These are phyloP conservation scores for Picea sitchensis DNA, from an alignment of 75 land plant genomes.

Conservation along the genomic window DNA sequence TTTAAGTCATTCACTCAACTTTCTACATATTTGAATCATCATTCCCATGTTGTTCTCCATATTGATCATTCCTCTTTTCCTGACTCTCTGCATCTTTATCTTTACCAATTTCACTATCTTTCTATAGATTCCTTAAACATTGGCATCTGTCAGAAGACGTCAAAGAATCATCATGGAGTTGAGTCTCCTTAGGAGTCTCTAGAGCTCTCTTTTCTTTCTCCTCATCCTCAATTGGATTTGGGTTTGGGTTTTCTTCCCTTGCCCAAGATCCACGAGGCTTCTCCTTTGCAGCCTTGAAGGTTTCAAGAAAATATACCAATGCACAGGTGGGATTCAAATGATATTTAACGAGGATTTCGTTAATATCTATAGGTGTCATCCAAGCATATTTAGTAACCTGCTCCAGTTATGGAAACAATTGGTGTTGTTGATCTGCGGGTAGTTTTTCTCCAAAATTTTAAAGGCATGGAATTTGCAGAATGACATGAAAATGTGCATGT, in stretches of 20 bases:
- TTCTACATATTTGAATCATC: neutral
- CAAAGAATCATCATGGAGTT: neutral
- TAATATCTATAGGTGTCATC: slow-evolving; percentile 23
- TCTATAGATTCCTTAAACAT: neutral
- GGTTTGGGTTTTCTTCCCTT: slow-evolving; percentile 5
- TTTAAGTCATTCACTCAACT: neutral
- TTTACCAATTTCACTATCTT: neutral
- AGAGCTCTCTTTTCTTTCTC: slow-evolving; percentile 61
- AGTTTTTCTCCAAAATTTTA: too few relatives aligned
- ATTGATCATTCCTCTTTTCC: neutral
- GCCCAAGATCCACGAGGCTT: neutral
- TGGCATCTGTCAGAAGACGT: neutral
- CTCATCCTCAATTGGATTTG: slow-evolving; percentile 19
- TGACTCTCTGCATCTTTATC: slow-evolving; percentile 9
- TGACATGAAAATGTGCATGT: slow-evolving; percentile 41
- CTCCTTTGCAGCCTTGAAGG: slow-evolving; percentile 33
- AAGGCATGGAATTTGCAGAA: too few relatives aligned
- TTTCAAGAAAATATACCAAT: slow-evolving; percentile 45
- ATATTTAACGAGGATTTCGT: slow-evolving; percentile 36
- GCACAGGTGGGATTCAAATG: slow-evolving; percentile 33
- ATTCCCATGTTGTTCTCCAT: neutral
- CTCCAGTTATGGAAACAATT: too few relatives aligned
- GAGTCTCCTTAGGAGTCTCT: slow-evolving; percentile 27
- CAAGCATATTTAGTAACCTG: slow-evolving; percentile 15
- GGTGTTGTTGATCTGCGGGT: too few relatives aligned